phyloP scores from a whole-genome alignment of 2,329 filamentous ascomycete species.

The Aureobasidium mangrovei region DNA sequence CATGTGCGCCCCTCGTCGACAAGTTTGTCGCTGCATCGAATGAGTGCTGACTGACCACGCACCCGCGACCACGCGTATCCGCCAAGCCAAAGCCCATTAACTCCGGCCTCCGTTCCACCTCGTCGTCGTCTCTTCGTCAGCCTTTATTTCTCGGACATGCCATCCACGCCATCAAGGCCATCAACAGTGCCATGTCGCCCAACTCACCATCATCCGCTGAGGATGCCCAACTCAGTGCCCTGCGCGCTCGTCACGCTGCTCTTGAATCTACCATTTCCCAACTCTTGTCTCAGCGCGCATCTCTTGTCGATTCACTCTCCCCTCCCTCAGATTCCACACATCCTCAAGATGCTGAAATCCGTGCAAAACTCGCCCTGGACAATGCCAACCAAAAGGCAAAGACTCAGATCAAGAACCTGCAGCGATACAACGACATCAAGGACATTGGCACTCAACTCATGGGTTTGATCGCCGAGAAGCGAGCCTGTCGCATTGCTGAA shows the following conservation, averaged over 20 bases:
- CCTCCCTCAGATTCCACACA: constrained; percentile 16
- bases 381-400: constrained; percentile 48
- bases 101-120: too few relatives aligned
- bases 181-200: neutral
- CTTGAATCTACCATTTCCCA: constrained; percentile 42
- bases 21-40: too few relatives aligned
- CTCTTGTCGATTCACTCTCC: constrained; percentile 29
- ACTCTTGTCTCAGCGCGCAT: constrained; percentile 36
- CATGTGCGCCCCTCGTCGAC: too few relatives aligned
- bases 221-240: constrained; percentile 15
- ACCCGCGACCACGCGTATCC: too few relatives aligned
- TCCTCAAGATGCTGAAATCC: neutral
- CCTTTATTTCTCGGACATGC: too few relatives aligned
- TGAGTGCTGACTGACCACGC: too few relatives aligned
- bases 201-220: constrained; percentile 1
- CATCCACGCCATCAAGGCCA: neutral
- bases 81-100: too few relatives aligned
- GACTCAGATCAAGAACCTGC: constrained; percentile 55
- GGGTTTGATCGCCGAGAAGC: constrained; percentile 57
- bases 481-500: constrained; percentile 46
- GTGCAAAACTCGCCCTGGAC: constrained; percentile 26
- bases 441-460: constrained; percentile 59
- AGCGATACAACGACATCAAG: constrained; percentile 63
- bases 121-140: too few relatives aligned
- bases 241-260: constrained; percentile 24